phyloP scores from a whole-genome alignment of 208 protist genomes.

The Kentomonas sorsogonicus region DNA sequence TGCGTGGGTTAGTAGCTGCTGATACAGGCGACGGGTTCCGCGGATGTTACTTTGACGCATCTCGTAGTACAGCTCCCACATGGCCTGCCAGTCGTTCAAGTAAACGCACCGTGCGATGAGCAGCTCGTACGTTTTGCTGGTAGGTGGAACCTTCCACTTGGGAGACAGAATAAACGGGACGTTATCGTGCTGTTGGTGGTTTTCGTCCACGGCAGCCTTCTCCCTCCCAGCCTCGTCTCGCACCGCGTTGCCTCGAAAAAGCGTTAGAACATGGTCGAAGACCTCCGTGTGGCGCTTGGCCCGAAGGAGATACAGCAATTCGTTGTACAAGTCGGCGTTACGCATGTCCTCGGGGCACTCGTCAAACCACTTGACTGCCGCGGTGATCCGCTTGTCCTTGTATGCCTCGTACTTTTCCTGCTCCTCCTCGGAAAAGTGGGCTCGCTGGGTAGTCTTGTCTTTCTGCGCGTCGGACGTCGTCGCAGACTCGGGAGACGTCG shows the following conservation, averaged over 20 bases:
- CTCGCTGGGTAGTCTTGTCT: no score
- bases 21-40: constrained; percentile 55
- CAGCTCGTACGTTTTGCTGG: constrained; percentile 72
- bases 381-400: constrained; percentile 37
- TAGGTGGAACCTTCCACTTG: constrained; percentile 42
- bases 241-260: constrained; percentile 57
- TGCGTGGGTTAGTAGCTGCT: constrained; percentile 45
- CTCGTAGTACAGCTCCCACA: constrained; percentile 72
- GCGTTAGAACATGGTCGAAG: constrained; percentile 43
- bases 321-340: constrained; percentile 64
- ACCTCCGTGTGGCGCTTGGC: constrained; percentile 26
- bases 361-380: constrained; percentile 50
- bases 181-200: constrained; percentile 4
- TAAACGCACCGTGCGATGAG: constrained; percentile 53
- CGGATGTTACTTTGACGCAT: constrained; percentile 34
- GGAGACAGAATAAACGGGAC: constrained; percentile 20
- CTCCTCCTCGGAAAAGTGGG: not conserved
- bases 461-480: no score
- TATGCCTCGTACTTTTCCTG: constrained; percentile 57
- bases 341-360: constrained; percentile 34
- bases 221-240: not conserved
- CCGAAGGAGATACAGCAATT: constrained; percentile 66
- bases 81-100: constrained; percentile 51
- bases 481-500: no score
- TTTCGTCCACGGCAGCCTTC: constrained; percentile 1